Percentiles rank a stretch among this genome's conserved stretches.
These are phyloP conservation scores for Leptographium radiaticola DNA, from an alignment of 2,329 filamentous ascomycete species.

Conservation along the genomic window DNA sequence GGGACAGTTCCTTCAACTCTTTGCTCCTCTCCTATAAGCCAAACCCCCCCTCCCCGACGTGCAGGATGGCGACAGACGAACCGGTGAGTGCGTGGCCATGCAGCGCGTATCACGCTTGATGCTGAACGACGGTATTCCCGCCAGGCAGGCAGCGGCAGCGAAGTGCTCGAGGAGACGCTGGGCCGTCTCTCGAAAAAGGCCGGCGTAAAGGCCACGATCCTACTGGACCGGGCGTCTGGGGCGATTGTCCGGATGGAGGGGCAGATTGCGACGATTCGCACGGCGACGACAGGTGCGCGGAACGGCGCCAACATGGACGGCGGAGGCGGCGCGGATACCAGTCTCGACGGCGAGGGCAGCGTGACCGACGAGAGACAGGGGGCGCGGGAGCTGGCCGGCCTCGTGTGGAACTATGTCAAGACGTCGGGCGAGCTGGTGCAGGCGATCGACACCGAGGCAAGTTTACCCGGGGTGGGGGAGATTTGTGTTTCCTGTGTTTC, in stretches of 20 bases:
- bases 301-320: constrained; percentile 1
- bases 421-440: constrained; percentile 56
- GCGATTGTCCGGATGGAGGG: constrained; percentile 66
- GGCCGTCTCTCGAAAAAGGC: constrained; percentile 62
- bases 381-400: constrained; percentile 58
- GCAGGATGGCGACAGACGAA: constrained; percentile 8
- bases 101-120: neutral
- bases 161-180: constrained; percentile 52
- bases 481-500: neutral
- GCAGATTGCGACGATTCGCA: constrained; percentile 46
- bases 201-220: constrained; percentile 65
- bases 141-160: constrained; percentile 31
- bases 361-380: constrained; percentile 23
- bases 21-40: neutral
- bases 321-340: constrained; percentile 17
- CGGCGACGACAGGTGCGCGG: constrained; percentile 19
- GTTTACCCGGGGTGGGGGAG: neutral
- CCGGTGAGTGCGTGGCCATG: constrained; percentile 3
- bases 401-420: constrained; percentile 66
- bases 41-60: too few relatives aligned
- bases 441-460: constrained; percentile 58
- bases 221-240: constrained; percentile 58
- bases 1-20: neutral
- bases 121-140: constrained; percentile 2
- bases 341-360: constrained; percentile 6